Base-by-base conservation (phyloP, 2,329 filamentous ascomycete genomes). In the Cercospora zeina region DNA sequence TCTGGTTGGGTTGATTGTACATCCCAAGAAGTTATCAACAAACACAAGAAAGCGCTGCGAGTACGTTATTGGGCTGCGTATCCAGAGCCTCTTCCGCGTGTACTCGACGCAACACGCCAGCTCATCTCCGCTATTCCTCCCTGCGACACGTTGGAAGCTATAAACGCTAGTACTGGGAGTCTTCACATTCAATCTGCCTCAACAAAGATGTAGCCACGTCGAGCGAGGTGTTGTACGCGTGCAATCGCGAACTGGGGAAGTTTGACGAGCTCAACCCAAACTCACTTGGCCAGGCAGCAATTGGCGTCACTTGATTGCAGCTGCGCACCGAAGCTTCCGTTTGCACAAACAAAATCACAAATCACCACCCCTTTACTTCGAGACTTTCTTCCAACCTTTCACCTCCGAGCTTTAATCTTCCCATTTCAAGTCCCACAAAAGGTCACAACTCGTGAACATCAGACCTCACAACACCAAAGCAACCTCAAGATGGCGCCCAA, bases 261-360 rank as follows among this genome's bases (percentile, higher is more conserved):
- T 11, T 21, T n/a, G 10, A 45, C 39, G 19, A 14, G 39, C 39
- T 45, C 37, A 42, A 16, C 21, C 39, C 16, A 45, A 19, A 19
- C 39, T 45, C 39, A 45, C 39, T 45, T 45, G 39, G 16, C 39
- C 39, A 45, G 39, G 39, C 39, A 45, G 39, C 39, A 24, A 21
- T 11, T 13, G 16, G 19, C 16, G 16, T 7, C 39, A 45, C 21
- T 14, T 19, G 39, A 27, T 27, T 27, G 24, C 39, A 21, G 39
- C 39, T 21, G 39, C 39, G 4, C 39, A 5, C 39, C 21, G 21
- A 45, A 24, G 33, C 39, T 45, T 45, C 39, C 39, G 39, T 45
- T 45, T 45, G 39, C 39, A 45, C 39, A 45, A 45, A 45, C 7
- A 13, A 27, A 27, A 3, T 27, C 24, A 27, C 24, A 27, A 27